These are phyloP conservation scores for Penicillium capsulatum DNA, from an alignment of 2,329 filamentous ascomycete species.

Conservation along the genomic window DNA sequence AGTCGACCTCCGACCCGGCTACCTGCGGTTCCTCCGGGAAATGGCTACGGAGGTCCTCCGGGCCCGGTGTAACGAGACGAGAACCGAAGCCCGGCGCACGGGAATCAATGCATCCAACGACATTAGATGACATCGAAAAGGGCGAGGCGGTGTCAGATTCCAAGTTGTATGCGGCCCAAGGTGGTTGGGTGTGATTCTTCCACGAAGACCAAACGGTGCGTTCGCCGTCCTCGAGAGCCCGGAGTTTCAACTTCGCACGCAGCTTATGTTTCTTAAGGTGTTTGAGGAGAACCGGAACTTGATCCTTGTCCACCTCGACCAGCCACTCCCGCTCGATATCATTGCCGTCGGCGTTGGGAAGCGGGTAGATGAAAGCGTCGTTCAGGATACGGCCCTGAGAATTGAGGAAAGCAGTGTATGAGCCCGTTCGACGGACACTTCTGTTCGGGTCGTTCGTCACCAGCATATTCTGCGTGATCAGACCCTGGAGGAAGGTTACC, in stretches of 20 bases:
- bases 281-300: slow-evolving; percentile 59
- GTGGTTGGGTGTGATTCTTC: slow-evolving; percentile 50
- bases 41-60: slow-evolving; percentile 31
- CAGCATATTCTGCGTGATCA: slow-evolving; percentile 70
- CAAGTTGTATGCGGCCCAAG: slow-evolving; percentile 39
- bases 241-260: slow-evolving; percentile 69
- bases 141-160: slow-evolving; percentile 32
- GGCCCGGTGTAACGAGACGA: slow-evolving; percentile 36
- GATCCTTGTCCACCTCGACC: slow-evolving; percentile 73
- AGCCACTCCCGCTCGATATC: slow-evolving; percentile 54
- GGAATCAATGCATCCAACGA: slow-evolving; percentile 38
- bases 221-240: slow-evolving; percentile 62
- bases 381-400: slow-evolving; percentile 78
- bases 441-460: slow-evolving; percentile 41
- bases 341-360: slow-evolving; percentile 36
- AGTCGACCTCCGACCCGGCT: slow-evolving; percentile 47
- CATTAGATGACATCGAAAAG: slow-evolving; percentile 24
- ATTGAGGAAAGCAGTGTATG: slow-evolving; percentile 82
- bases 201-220: slow-evolving; percentile 69
- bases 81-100: slow-evolving; percentile 41
- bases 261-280: slow-evolving; percentile 85
- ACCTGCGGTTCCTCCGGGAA: slow-evolving; percentile 34
- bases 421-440: slow-evolving; percentile 45
- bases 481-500: slow-evolving; percentile 79
- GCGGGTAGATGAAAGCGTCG: slow-evolving; percentile 84